A percentile compares a stretch with the other conserved stretches of the same genome.
phyloP scores from a whole-genome alignment of 2,329 filamentous ascomycete genomes.

The Xylariaceae sp. region DNA sequence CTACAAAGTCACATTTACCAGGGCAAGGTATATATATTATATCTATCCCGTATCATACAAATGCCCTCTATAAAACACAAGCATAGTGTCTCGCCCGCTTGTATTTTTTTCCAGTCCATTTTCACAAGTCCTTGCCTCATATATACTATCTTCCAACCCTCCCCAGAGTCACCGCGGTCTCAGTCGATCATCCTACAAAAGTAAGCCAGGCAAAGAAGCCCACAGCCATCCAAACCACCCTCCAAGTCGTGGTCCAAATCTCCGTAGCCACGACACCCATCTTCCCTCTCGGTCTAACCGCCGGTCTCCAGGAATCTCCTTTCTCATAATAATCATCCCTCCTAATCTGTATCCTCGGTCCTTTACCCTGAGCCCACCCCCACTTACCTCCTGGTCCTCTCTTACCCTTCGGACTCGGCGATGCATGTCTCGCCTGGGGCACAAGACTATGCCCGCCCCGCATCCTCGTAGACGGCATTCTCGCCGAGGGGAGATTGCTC shows the following conservation, averaged over 20 bases:
- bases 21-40: too few species aligned
- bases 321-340: constrained; percentile 44
- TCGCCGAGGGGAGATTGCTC: constrained; percentile 33
- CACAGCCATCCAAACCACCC: constrained; percentile 62
- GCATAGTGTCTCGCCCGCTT: too few species aligned
- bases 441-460: constrained; percentile 10
- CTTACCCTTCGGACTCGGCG: constrained; percentile 5
- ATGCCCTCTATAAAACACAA: too few species aligned
- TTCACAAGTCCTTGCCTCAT: too few species aligned
- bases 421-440: background rate
- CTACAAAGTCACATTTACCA: too few species aligned
- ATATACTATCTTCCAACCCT: too few species aligned
- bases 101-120: too few species aligned
- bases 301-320: constrained; percentile 30
- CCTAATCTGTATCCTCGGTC: constrained; percentile 52
- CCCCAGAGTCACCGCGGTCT: too few species aligned
- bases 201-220: constrained; percentile 66
- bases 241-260: constrained; percentile 58
- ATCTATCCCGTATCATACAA: too few species aligned
- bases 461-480: constrained; percentile 27
- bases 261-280: constrained; percentile 55
- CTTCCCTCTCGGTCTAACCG: constrained; percentile 32
- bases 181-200: constrained; percentile 52
- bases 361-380: constrained; percentile 43
- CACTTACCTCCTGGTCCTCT: constrained; percentile 34